Percentiles rank a stretch among this genome's conserved stretches.
phyloP scores from a whole-genome alignment of 2,329 filamentous ascomycete species.

The Phyllosticta paracitricarpa region DNA sequence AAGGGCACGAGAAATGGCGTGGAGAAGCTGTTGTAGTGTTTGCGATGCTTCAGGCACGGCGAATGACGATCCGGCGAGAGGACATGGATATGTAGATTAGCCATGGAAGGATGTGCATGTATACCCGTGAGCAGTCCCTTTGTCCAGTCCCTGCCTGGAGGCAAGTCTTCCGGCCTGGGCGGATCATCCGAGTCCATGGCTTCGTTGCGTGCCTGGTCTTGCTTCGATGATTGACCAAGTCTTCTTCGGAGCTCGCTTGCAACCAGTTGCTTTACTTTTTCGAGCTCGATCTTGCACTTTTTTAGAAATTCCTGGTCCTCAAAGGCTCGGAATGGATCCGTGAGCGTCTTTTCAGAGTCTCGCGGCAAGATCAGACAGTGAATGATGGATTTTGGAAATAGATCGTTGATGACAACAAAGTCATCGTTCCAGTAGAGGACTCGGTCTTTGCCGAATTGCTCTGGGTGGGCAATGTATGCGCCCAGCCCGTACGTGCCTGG shows the following conservation, averaged over 20 bases:
- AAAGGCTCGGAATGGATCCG: slow-evolving; percentile 71
- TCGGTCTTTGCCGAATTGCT: slow-evolving; percentile 45
- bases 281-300: slow-evolving; percentile 51
- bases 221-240: slow-evolving; percentile 52
- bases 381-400: slow-evolving; percentile 74
- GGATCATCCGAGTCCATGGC: slow-evolving; percentile 45
- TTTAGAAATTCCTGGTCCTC: slow-evolving; percentile 59
- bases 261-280: slow-evolving; percentile 53
- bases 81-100: slow-evolving; percentile 82
- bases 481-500: slow-evolving; percentile 52
- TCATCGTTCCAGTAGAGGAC: slow-evolving; percentile 58
- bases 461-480: slow-evolving; percentile 55
- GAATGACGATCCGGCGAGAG: slow-evolving; percentile 71
- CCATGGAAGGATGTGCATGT: slow-evolving; percentile 86
- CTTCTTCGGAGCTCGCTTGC: slow-evolving; percentile 64
- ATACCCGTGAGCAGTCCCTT: slow-evolving; percentile 66
- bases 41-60: slow-evolving; percentile 61
- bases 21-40: slow-evolving; percentile 88
- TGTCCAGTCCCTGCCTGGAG: slow-evolving; percentile 67
- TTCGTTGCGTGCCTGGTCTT: slow-evolving; percentile 54
- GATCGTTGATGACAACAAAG: slow-evolving; percentile 70
- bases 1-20: slow-evolving; percentile 75
- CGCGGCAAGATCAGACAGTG: slow-evolving; percentile 86
- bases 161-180: slow-evolving; percentile 37
- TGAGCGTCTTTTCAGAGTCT: slow-evolving; percentile 45